phyloP scores from a whole-genome alignment of 1,284 basidiomycete genomes.

The Meira miltonrushii region DNA sequence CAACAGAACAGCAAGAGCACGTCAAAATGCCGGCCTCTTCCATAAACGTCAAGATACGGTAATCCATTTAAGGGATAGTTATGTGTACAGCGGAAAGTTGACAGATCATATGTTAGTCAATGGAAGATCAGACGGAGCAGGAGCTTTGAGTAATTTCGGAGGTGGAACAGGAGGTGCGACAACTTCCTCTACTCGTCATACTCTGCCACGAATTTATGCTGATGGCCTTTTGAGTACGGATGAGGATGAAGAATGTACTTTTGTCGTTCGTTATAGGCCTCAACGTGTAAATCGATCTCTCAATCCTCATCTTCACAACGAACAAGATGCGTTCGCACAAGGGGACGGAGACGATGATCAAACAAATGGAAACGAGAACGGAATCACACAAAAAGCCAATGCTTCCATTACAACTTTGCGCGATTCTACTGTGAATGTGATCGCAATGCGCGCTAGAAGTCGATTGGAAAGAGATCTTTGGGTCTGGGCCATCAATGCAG shows the following conservation, averaged over 20 bases:
- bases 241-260: slow-evolving; percentile 50
- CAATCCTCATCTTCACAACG: slow-evolving; percentile 4
- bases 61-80: slow-evolving; percentile 46
- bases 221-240: slow-evolving; percentile 44
- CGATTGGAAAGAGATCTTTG: slow-evolving; percentile 76
- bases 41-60: slow-evolving; percentile 42
- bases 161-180: slow-evolving; percentile 13
- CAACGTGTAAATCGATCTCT: slow-evolving; percentile 22
- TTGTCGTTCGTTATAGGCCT: slow-evolving; percentile 45
- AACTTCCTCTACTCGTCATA: slow-evolving; percentile 14
- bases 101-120: slow-evolving; percentile 34
- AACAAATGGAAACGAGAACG: not conserved
- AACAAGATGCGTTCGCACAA: too few species aligned
- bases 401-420: slow-evolving; percentile 59
- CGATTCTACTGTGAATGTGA: slow-evolving; percentile 60
- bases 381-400: slow-evolving; percentile 1
- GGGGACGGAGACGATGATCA: not conserved
- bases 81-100: slow-evolving; percentile 47
- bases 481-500: slow-evolving; percentile 76
- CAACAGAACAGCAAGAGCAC: slow-evolving; percentile 33
- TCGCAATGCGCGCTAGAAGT: slow-evolving; percentile 69
- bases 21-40: slow-evolving; percentile 51
- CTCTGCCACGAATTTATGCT: slow-evolving; percentile 42
- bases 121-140: slow-evolving; percentile 27
- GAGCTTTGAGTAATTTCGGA: slow-evolving; percentile 9